These are phyloP conservation scores for Protomyces macrosporus DNA, from an alignment of 1,139 yeast species.

Conservation along the genomic window DNA sequence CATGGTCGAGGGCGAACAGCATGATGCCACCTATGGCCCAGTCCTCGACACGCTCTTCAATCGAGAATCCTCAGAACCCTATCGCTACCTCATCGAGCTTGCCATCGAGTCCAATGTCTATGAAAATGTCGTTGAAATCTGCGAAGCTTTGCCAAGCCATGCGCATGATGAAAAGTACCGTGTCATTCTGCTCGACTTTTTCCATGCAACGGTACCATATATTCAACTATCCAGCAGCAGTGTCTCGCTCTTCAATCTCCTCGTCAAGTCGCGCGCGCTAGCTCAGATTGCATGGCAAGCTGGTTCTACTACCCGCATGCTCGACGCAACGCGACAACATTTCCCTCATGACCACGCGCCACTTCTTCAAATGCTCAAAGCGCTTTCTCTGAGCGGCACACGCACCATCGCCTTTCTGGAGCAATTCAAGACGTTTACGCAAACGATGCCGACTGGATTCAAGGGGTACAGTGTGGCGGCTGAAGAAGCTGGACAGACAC, in stretches of 20 bases:
- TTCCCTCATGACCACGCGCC: constrained; percentile 16
- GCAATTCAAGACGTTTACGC: constrained; percentile 22
- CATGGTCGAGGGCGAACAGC: background rate
- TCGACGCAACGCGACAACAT: constrained; percentile 19
- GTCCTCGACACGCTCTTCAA: constrained; percentile 5
- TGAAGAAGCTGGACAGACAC: constrained; percentile 9
- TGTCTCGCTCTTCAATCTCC: background rate
- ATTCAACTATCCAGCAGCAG: constrained; percentile 1
- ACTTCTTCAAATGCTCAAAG: background rate
- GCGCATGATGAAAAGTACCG: background rate
- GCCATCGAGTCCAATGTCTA: constrained; percentile 3
- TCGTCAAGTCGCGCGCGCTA: constrained; percentile 5
- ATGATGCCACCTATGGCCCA: constrained; percentile 2
- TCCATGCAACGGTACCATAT: constrained; percentile 2
- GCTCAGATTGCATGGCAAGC: constrained; percentile 11
- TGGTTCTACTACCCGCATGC: background rate
- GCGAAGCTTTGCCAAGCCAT: background rate
- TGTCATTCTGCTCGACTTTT: constrained; percentile 4
- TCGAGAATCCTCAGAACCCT: background rate
- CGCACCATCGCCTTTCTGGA: constrained; percentile 4
- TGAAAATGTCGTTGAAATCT: background rate
- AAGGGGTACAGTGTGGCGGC: constrained; percentile 2
- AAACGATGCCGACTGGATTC: constrained; percentile 23
- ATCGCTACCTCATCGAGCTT: constrained; percentile 13
- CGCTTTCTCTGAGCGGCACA: constrained; percentile 3